Percentiles rank a stretch among this genome's conserved stretches.
phyloP scores from a whole-genome alignment of 2,329 filamentous ascomycete genomes.

The Pseudogymnoascus verrucosus region DNA sequence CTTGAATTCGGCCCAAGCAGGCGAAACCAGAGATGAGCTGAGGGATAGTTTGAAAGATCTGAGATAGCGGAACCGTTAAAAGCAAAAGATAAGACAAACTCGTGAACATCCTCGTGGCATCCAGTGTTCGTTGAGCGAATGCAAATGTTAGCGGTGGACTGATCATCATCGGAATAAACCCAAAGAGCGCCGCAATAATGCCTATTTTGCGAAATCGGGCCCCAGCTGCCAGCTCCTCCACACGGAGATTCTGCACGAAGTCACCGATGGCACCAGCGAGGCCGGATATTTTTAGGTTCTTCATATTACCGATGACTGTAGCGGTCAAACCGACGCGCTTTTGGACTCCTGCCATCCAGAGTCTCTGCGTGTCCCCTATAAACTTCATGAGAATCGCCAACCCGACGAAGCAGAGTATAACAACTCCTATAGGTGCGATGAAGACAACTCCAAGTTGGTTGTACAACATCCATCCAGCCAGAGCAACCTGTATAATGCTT shows the following conservation, averaged over 20 bases:
- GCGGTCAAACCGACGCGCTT: constrained; percentile 17
- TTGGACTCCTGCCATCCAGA: constrained; percentile 17
- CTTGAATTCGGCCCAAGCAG: constrained; percentile 23
- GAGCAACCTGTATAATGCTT: constrained; percentile 13
- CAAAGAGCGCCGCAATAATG: constrained; percentile 11
- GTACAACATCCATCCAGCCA: constrained; percentile 15
- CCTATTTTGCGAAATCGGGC: constrained; percentile 12
- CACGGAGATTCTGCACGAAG: constrained; percentile 29
- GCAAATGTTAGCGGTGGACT: constrained; percentile 16
- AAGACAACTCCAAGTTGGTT: constrained; percentile 37
- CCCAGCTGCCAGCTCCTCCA: constrained; percentile 28
- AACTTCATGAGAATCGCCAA: constrained; percentile 15
- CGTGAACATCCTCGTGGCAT: constrained; percentile 16
- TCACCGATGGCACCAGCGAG: constrained; percentile 25
- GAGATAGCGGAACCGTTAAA: constrained; percentile 16
- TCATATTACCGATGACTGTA: constrained; percentile 30
- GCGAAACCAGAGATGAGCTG: constrained; percentile 14
- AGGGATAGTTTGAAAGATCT: constrained; percentile 18
- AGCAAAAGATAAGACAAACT: constrained; percentile 17
- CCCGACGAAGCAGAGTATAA: constrained; percentile 25
- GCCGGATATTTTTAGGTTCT: constrained; percentile 33
- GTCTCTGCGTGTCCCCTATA: constrained; percentile 27
- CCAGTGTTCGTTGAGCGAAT: constrained; percentile 14
- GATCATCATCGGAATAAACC: constrained; percentile 14
- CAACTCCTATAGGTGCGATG: constrained; percentile 38